phyloP scores from a whole-genome alignment of 1,139 yeast species.

The Diutina neorugosa region DNA sequence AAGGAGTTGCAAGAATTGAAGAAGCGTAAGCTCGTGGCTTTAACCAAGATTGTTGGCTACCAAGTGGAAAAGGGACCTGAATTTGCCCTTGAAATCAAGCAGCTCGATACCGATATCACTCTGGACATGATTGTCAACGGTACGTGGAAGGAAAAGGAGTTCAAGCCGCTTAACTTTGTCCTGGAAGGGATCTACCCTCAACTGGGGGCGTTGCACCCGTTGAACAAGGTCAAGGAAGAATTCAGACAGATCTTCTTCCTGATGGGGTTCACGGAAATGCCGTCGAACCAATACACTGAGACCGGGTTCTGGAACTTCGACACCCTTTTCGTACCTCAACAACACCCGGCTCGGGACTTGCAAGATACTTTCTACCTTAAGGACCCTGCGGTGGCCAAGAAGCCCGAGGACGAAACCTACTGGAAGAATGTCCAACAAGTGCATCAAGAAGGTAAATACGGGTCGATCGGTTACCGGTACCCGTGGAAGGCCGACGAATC shows the following conservation, averaged over 20 bases:
- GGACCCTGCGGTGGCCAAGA: slow-evolving; percentile 72
- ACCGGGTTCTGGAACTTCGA: slow-evolving; percentile 99
- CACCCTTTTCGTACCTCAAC: slow-evolving; percentile 92
- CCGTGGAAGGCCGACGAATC: slow-evolving; percentile 94
- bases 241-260: slow-evolving; percentile 95
- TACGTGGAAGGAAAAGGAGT: slow-evolving; percentile 70
- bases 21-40: slow-evolving; percentile 76
- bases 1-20: slow-evolving; percentile 77
- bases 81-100: slow-evolving; percentile 69
- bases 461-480: slow-evolving; percentile 95
- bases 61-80: slow-evolving; percentile 69
- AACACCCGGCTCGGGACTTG: slow-evolving; percentile 98
- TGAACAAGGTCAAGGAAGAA: slow-evolving; percentile 93
- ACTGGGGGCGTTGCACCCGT: slow-evolving; percentile 93
- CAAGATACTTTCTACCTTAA: slow-evolving; percentile 96
- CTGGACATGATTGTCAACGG: slow-evolving; percentile 79
- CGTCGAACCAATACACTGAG: slow-evolving; percentile 94
- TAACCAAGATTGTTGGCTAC: slow-evolving; percentile 68
- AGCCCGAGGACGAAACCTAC: slow-evolving; percentile 71
- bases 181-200: slow-evolving; percentile 84
- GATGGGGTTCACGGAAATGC: slow-evolving; percentile 98
- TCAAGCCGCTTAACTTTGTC: slow-evolving; percentile 92
- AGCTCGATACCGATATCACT: slow-evolving; percentile 86
- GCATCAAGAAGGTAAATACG: slow-evolving; percentile 84
- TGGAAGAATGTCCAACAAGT: slow-evolving; percentile 70